Evolutionary conservation across 768 basidiomycete species (phyloP), one percentile per base, ranked within the genome.

Genomic region (Sarcomyxa edulis): DNA sequence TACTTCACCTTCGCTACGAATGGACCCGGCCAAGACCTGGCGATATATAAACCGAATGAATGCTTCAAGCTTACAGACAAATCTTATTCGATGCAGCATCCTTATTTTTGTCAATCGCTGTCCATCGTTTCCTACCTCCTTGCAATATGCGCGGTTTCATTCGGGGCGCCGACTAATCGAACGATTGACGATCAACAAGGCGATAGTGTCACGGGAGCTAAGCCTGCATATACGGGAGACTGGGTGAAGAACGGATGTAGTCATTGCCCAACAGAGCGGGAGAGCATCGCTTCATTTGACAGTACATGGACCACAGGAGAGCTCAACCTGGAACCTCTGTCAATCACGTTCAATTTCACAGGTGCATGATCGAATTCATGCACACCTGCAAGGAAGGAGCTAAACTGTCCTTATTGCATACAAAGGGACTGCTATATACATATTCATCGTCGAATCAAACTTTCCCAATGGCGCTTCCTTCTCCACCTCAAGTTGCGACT

Each of bases 111-210:
- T 12, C 14, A 14, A 16, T 24, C 15, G 10, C 14, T 19, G 15
- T 14, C 23, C n/a, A 6, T 42, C 10, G 14, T 26, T 32, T 34
- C 34, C 15, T 42, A 14, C n/a, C n/a, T 33, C 3, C 18, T 21
- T 29, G 15, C 22, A 14, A 27, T 9, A 5, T n/a, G n/a, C n/a
- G n/a, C n/a, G n/a, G n/a, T n/a, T n/a, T n/a, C n/a, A n/a, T n/a
- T n/a, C n/a, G 21, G 15, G 16, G 33, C 40, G 7, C 23, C 21
- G 22, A 22, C 26, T 29, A 53, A 53, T 29, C 44, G 43, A 34
- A 53, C 52, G 19, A 51, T 53, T 32, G 52, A 53, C 27, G 52
- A 53, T 26, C 22, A 35, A 5, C 10, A 16, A 32, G 52, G 50
- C 3, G 52, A 53, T 32, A 41, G 30, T 19, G 39, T 35, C 21